These are phyloP conservation scores for Trichoderma koningii DNA, from an alignment of 2,329 filamentous ascomycete species.

Conservation along the genomic window DNA sequence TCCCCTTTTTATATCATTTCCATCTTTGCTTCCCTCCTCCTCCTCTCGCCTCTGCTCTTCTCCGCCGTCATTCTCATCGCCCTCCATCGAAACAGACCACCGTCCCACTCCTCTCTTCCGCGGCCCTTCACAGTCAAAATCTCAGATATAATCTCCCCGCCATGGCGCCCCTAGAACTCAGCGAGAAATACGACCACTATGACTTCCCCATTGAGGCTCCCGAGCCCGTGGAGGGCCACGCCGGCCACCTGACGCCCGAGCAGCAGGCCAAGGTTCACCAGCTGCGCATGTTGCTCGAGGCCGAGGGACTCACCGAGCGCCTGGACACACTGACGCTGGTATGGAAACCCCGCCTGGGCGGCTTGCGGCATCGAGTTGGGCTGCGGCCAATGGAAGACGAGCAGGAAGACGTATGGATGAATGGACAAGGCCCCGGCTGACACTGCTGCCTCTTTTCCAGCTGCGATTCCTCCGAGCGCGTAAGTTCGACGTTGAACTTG, in stretches of 20 bases:
- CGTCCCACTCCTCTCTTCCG: not conserved
- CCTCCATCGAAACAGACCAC: not conserved
- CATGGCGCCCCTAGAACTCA: slow-evolving; percentile 61
- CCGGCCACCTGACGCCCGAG: slow-evolving; percentile 80
- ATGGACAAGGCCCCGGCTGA: slow-evolving; percentile 12
- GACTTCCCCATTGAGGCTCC: slow-evolving; percentile 83
- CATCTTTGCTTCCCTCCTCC: slow-evolving; percentile 17
- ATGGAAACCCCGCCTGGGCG: slow-evolving; percentile 39
- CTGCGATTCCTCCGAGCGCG: slow-evolving; percentile 89
- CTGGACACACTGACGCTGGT: slow-evolving; percentile 92
- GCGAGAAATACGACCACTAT: slow-evolving; percentile 95
- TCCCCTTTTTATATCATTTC: slow-evolving; percentile 21
- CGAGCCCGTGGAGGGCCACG: slow-evolving; percentile 72
- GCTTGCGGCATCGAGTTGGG: not conserved
- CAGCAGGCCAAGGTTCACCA: slow-evolving; percentile 90
- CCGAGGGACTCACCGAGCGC: slow-evolving; percentile 76
- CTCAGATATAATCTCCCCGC: slow-evolving; percentile 32
- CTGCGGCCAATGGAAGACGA: not conserved
- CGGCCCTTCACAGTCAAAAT: slow-evolving; percentile 16
- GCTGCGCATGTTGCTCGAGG: slow-evolving; percentile 81
- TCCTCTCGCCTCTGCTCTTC: not conserved
- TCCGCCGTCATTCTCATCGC: not conserved
- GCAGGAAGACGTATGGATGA: not conserved
- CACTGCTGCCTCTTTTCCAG: slow-evolving; percentile 43
- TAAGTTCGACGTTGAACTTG: slow-evolving; percentile 84